Base-by-base conservation (phyloP, 805 yeast genomes). In the Kazachstania psychrophila region DNA sequence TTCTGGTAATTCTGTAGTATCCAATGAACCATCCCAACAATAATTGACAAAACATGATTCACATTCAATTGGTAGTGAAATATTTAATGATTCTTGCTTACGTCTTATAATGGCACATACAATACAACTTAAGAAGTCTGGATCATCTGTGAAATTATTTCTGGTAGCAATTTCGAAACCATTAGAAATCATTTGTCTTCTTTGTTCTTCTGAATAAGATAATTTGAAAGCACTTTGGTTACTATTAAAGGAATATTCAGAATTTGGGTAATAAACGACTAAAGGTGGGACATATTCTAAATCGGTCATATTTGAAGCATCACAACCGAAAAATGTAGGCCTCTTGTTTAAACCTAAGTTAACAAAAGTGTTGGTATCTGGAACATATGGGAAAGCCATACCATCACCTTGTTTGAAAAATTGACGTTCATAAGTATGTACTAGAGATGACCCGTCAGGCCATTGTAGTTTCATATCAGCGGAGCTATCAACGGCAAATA, bases 271-370 rank as follows among this genome's bases (percentile, higher is more conserved):
- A 51, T 81, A 84, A n/a, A 86, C 74, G 25, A 86, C 68, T 38
- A 85, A 65, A 2, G 95, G 95, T 16, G 88, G 87, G 27, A 68
- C 64, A 18, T 66, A 63, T 31, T 66, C 52, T 40, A 79, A 64
- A n/a, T 58, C 62, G 6, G 87, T 75, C 53, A 79, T 62, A 52
- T 82, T 80, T 1, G 61, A 46, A 4, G 83, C 69, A 52, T 81
- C 71, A 60, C 95, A 85, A 22, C 95, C 95, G 56, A 86, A 86
- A 62, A 86, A 85, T 0, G 80, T 68, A 31, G 95, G 94, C 41
- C 62, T 69, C 10, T 78, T 65, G 10, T 84, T 78, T 43, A 84
- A 65, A 38, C 80, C 80, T 43, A 63, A 47, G 41, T 70, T 68
- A 16, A 72, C 52, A 57, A 84, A 80, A 0, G 87, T 70, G 31